Conservation (phyloP, 768 basidiomycete species). For the Rhodotorula taiwanensis region DNA sequence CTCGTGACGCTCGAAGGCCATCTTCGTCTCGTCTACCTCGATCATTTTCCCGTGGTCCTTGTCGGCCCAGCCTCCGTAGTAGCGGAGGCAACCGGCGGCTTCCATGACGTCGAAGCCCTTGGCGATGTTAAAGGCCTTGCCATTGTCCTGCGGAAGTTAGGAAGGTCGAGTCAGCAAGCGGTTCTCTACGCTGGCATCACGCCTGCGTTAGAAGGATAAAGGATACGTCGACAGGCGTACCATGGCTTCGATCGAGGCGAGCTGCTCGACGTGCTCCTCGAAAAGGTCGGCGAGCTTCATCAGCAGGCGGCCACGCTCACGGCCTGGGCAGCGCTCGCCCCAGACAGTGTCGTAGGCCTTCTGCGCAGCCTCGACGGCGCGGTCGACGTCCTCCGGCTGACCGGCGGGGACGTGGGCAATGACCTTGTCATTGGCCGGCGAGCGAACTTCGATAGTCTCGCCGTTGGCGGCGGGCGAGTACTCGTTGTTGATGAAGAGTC, state of each 20-base stretch:
- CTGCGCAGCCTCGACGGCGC: slow-evolving; percentile 64
- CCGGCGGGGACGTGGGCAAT: slow-evolving; percentile 48
- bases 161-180: too few relatives aligned
- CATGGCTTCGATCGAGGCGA: slow-evolving; percentile 63
- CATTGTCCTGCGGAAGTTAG: background rate
- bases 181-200: too few relatives aligned
- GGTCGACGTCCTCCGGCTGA: slow-evolving; percentile 57
- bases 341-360: slow-evolving; percentile 60
- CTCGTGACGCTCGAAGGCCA: slow-evolving; percentile 64
- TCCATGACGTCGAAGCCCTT: slow-evolving; percentile 43
- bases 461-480: slow-evolving; percentile 56
- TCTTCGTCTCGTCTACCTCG: slow-evolving; percentile 56
- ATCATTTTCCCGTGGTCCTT: slow-evolving; percentile 63
- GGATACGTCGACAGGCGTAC: too few relatives aligned
- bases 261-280: slow-evolving; percentile 56
- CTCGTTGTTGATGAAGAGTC: slow-evolving; percentile 65
- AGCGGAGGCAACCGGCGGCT: slow-evolving; percentile 48
- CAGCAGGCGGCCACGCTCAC: slow-evolving; percentile 49
- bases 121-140: slow-evolving; percentile 36
- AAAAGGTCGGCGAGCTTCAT: slow-evolving; percentile 60
- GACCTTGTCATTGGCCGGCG: slow-evolving; percentile 58
- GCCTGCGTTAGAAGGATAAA: too few relatives aligned
- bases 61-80: slow-evolving; percentile 87
- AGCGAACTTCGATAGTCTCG: slow-evolving; percentile 58
- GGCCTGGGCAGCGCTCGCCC: slow-evolving; percentile 59